Evolutionary conservation across 2,329 filamentous ascomycete species (phyloP).

Genomic region (Ilyonectria sp.): DNA sequence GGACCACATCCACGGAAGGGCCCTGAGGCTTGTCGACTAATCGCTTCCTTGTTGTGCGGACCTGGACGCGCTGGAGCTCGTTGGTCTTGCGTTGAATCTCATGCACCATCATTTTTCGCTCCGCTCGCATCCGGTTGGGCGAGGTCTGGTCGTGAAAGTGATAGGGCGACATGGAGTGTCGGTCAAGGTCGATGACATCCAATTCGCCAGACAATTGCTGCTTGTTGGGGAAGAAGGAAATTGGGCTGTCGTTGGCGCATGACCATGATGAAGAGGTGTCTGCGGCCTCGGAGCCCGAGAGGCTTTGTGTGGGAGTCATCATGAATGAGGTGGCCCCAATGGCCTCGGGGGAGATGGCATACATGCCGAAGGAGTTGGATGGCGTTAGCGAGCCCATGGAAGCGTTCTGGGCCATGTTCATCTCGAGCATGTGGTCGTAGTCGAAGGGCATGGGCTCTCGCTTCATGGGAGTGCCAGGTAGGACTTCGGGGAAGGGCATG

Average conservation of each 20-base stretch:
- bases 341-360: conserved; percentile 53
- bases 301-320: conserved; percentile 58
- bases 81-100: conserved; percentile 61
- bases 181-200: conserved; percentile 54
- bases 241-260: conserved; percentile 58
- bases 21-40: conserved; percentile 47
- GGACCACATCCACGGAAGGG: conserved; percentile 54
- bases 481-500: conserved; percentile 50
- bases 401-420: conserved; percentile 52
- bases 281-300: conserved; percentile 57
- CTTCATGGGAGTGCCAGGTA: conserved; percentile 57
- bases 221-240: conserved; percentile 57
- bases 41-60: conserved; percentile 51
- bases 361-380: conserved; percentile 54
- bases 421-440: conserved; percentile 58
- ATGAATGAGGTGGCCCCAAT: conserved; percentile 55
- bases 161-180: conserved; percentile 55
- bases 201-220: conserved; percentile 50
- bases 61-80: conserved; percentile 61
- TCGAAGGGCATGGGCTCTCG: conserved; percentile 54
- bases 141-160: conserved; percentile 52
- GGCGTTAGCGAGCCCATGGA: conserved; percentile 57
- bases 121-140: conserved; percentile 52
- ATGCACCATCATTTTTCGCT: conserved; percentile 59
- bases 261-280: conserved; percentile 58